Percentiles rank a stretch among this genome's conserved stretches.
phyloP scores from a whole-genome alignment of 352 stramenopile species.

The Pythium folliculosum region DNA sequence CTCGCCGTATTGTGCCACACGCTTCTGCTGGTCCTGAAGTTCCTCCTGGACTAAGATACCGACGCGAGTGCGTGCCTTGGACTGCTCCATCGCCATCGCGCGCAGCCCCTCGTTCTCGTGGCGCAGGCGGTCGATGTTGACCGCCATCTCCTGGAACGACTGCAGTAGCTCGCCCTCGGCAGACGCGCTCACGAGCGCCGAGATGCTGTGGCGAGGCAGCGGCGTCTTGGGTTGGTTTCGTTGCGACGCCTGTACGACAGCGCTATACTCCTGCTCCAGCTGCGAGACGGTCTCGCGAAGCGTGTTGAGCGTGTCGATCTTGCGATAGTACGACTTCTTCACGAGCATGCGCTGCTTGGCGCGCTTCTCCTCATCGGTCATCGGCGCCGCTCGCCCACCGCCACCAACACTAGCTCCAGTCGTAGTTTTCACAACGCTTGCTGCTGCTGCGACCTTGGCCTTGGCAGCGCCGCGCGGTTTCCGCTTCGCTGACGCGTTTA shows the following conservation, averaged over 20 bases:
- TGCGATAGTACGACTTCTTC: constrained; percentile 74
- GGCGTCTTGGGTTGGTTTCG: constrained; percentile 11
- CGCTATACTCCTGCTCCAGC: constrained; percentile 55
- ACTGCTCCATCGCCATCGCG: constrained; percentile 52
- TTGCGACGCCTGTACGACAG: constrained; percentile 23
- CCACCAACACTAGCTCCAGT: neutral
- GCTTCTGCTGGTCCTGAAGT: constrained; percentile 37
- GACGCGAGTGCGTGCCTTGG: constrained; percentile 51
- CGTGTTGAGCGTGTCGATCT: constrained; percentile 68
- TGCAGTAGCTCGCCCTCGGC: constrained; percentile 47
- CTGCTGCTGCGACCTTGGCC: neutral
- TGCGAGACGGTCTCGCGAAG: constrained; percentile 49
- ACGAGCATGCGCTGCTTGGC: constrained; percentile 71
- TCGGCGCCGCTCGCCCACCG: constrained; percentile 9
- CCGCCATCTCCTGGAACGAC: constrained; percentile 49
- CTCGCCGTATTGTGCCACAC: constrained; percentile 15
- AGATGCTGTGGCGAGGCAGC: constrained; percentile 22
- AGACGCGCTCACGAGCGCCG: constrained; percentile 14
- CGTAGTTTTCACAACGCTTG: neutral
- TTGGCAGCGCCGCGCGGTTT: neutral
- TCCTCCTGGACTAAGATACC: constrained; percentile 63
- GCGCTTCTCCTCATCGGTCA: constrained; percentile 60
- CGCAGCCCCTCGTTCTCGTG: constrained; percentile 63
- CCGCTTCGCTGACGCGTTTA: neutral
- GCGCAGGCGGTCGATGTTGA: constrained; percentile 56